A percentile compares a stretch with the other conserved stretches of the same genome.
phyloP scores from a whole-genome alignment of 164 flowering plant species.

The Magnolia changhungtana region DNA sequence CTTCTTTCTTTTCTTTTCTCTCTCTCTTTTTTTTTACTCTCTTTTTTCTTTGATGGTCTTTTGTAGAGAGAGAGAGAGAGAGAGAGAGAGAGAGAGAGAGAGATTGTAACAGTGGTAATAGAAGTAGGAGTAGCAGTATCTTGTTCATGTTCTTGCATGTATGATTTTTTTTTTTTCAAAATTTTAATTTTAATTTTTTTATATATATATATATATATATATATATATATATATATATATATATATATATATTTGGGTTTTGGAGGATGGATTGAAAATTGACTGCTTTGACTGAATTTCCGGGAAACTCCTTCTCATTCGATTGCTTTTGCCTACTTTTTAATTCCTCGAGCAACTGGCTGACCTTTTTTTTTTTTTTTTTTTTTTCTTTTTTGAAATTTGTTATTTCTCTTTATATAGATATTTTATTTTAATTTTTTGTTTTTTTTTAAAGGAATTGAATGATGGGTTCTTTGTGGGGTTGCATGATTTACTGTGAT shows the following conservation, averaged over 20 bases:
- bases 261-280: slow-evolving; percentile 12
- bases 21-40: slow-evolving; percentile 9
- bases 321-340: slow-evolving; percentile 46
- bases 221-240: too few species aligned
- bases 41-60: not conserved
- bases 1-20: slow-evolving; percentile 16
- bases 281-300: slow-evolving; percentile 37
- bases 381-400: slow-evolving; percentile 41
- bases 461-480: slow-evolving; percentile 46
- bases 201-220: too few species aligned
- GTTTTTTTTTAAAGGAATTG: slow-evolving; percentile 14
- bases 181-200: slow-evolving; percentile 6
- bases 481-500: not conserved
- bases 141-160: not conserved
- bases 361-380: slow-evolving; percentile 29
- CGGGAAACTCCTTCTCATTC: slow-evolving; percentile 31
- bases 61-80: not conserved
- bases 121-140: not conserved
- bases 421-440: slow-evolving; percentile 20
- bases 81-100: not conserved
- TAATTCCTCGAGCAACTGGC: slow-evolving; percentile 86
- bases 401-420: slow-evolving; percentile 39
- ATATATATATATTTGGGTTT: too few species aligned
- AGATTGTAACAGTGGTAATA: not conserved
- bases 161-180: not conserved